Evolutionary conservation across 495 filamentous ascomycete species (phyloP).

Genomic region (Pyrenula massariospora): DNA sequence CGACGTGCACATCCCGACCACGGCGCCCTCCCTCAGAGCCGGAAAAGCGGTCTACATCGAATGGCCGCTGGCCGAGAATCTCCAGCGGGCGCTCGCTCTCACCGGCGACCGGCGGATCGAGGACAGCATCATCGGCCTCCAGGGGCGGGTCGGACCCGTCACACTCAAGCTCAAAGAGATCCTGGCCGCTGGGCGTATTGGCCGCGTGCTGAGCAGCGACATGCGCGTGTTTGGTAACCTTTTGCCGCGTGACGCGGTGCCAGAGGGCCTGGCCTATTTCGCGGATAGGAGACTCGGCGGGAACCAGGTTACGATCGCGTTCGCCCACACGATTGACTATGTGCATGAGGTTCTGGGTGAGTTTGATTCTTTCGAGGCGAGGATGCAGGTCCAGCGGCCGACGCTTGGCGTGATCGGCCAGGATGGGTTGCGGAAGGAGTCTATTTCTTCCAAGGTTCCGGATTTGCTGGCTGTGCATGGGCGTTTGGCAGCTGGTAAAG

Average conservation of each 20-base stretch:
- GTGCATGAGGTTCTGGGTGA: neutral
- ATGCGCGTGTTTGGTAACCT: neutral
- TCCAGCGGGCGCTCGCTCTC: neutral
- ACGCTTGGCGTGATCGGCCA: neutral
- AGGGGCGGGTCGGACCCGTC: neutral
- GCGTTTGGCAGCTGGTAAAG: neutral
- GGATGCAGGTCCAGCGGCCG: neutral
- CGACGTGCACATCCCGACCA: conserved; percentile 35
- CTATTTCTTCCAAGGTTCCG: neutral
- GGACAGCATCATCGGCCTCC: neutral
- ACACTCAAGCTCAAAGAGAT: neutral
- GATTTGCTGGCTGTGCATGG: neutral
- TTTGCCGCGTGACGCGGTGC: neutral
- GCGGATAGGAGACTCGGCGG: neutral
- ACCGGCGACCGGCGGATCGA: neutral
- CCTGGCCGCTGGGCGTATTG: neutral
- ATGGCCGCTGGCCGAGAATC: conserved; percentile 35
- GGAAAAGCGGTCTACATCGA: conserved; percentile 51
- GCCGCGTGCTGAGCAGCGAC: neutral
- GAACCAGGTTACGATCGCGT: neutral
- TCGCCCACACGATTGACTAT: neutral
- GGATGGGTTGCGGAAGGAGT: neutral
- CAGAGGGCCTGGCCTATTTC: neutral
- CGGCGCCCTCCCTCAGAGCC: conserved; percentile 30
- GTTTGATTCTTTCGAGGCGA: neutral